Evolutionary conservation across 2,329 filamentous ascomycete species (phyloP), one percentile per base, ranked within the genome.

Genomic region (Zelopaecilomyces penicillatus): DNA sequence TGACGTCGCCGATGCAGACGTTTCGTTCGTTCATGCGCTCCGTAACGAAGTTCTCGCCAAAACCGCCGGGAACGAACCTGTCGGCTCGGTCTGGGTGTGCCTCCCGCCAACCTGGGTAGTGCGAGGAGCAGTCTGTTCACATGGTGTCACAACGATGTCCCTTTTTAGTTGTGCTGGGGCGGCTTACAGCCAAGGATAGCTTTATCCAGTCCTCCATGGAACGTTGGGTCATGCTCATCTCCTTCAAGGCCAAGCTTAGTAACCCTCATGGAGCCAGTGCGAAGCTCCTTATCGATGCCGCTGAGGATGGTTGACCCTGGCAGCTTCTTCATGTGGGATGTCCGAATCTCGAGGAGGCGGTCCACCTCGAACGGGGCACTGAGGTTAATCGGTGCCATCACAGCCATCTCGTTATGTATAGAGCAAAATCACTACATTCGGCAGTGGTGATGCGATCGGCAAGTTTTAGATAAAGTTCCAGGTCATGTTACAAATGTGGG

Each of bases 1-100:
- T 64, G 10, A 77, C 63, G 52, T 85, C 81, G 26, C 81, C 80
- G 42, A 85, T 80, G 58, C 80, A 83, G 1, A 83, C 64, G 50
- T 80, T 83, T 32, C 71, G 68, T 62, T 85, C 81, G 52, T 80
- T 82, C 66, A 82, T 74, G 35, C 65, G 64, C 2, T 63, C 61
- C 2, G 68, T 74, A 34, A 81, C 78, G 4, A 84, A 64, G 52
- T 84, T 84, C 62, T 84, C 80, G 5, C 80, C 80, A 50, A 83
- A 84, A 0, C 70, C 78, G 2, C 80, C 80, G 0, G 73, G 70
- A 5, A 65, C 61, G 51, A 83, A 83, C 3, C 66, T 64, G 2
- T 69, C 63, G 1, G 70, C 67, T 1, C 70, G 71, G 0, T 66
- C 57, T 0, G 79, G 79, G 41, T 75, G 70, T 34, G 78, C 74